Conservation (phyloP, 805 yeast species). For the Candida namnaoensis region DNA sequence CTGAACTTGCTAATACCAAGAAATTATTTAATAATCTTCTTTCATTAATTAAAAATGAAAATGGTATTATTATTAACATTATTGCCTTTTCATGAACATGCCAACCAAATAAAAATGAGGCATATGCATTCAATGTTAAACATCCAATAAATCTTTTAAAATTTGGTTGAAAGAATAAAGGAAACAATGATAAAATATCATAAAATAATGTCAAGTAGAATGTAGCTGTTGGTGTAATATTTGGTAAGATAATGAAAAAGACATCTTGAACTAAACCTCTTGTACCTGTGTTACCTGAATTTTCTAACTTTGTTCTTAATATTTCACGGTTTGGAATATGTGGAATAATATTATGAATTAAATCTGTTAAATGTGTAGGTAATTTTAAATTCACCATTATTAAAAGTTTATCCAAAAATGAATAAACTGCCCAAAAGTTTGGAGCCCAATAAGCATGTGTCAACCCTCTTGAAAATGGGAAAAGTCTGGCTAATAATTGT, state of each 20-base stretch:
- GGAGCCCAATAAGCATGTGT: conserved; percentile 99
- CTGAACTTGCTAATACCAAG: conserved; percentile 65
- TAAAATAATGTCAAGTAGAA: conserved; percentile 77
- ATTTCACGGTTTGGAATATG: conserved; percentile 22
- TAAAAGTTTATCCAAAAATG: conserved; percentile 68
- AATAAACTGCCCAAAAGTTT: conserved; percentile 91
- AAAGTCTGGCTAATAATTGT: conserved; percentile 59
- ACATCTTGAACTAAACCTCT: conserved; percentile 92
- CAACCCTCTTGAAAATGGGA: conserved; percentile 90
- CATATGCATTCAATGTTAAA: conserved; percentile 80
- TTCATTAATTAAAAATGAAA: conserved; percentile 67
- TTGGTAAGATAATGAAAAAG: conserved; percentile 71
- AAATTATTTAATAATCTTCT: conserved; percentile 65
- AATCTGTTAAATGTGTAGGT: conserved; percentile 2
- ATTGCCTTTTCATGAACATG: conserved; percentile 98
- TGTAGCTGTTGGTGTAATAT: conserved; percentile 69
- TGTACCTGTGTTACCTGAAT: conserved; percentile 42
- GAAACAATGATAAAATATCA: conserved; percentile 70
- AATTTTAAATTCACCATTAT: conserved; percentile 29
- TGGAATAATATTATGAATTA: conserved; percentile 25
- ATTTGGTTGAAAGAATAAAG: conserved; percentile 62
- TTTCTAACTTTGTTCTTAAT: conserved; percentile 19
- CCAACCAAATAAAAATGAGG: conserved; percentile 95
- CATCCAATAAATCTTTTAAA: conserved; percentile 77
- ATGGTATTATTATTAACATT: conserved; percentile 82